phyloP scores from a whole-genome alignment of 2,329 filamentous ascomycete genomes.

The Stylonectria norvegica region DNA sequence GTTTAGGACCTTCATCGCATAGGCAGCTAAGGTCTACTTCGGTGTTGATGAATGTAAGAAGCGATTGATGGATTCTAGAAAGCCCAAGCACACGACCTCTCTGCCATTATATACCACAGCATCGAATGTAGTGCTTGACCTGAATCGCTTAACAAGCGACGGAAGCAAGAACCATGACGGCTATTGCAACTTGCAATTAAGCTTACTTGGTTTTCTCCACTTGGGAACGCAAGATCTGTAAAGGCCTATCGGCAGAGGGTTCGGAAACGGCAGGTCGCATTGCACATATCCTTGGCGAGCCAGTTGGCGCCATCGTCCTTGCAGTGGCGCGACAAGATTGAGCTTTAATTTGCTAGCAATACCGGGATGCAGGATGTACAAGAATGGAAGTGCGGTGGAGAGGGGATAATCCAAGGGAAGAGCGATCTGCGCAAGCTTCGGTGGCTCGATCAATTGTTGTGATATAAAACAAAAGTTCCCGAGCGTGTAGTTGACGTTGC shows the following conservation, averaged over 20 bases:
- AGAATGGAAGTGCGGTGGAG: conserved; percentile 1
- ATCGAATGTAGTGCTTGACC: not conserved
- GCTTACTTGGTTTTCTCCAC: conserved; percentile 6
- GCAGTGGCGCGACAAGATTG: conserved; percentile 8
- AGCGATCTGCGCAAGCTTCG: conserved; percentile 1
- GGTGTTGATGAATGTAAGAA: not conserved
- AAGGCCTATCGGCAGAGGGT: conserved; percentile 12
- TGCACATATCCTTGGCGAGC: conserved; percentile 16
- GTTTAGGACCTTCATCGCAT: conserved; percentile 22
- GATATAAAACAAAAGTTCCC: conserved; percentile 4
- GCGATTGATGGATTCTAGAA: too few relatives aligned
- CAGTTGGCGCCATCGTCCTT: conserved; percentile 11
- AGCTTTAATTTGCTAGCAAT: conserved; percentile 11
- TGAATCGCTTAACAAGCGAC: not conserved
- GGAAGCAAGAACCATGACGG: not conserved
- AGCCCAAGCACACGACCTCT: conserved; percentile 6
- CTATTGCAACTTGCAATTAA: too few relatives aligned
- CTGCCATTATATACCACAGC: conserved; percentile 13
- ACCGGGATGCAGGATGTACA: conserved; percentile 4
- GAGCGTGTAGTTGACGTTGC: conserved; percentile 1
- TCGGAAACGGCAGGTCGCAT: conserved; percentile 24
- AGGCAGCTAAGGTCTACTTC: not conserved
- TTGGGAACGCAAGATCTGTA: conserved; percentile 8
- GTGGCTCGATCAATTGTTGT: conserved; percentile 6
- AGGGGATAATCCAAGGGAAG: not conserved